Percentiles rank a stretch among this genome's conserved stretches.
These are phyloP conservation scores for Tuber indicum DNA, from an alignment of 495 filamentous ascomycete species.

Conservation along the genomic window DNA sequence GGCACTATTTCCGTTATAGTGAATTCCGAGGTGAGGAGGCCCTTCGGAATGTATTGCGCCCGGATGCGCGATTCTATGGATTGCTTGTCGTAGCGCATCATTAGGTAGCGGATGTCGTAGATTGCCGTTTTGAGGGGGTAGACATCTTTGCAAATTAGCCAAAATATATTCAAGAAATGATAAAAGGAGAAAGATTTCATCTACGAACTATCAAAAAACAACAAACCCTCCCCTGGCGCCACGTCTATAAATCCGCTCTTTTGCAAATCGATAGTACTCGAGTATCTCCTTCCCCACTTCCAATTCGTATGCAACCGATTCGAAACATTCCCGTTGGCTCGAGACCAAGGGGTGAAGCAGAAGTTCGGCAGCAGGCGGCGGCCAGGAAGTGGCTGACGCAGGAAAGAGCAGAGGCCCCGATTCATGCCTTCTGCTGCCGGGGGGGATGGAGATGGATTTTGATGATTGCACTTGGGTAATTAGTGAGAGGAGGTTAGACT, in stretches of 20 bases:
- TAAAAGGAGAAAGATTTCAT: background rate
- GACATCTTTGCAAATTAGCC: conserved; percentile 53
- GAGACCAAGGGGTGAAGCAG: background rate
- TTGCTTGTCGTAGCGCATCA: conserved; percentile 59
- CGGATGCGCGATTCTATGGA: conserved; percentile 55
- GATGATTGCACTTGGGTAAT: background rate
- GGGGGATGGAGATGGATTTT: background rate
- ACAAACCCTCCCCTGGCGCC: conserved; percentile 63
- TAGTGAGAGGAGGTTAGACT: background rate
- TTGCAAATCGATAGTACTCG: conserved; percentile 35
- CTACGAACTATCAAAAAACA: conserved; percentile 81
- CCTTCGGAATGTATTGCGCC: conserved; percentile 54
- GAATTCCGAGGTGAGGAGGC: conserved; percentile 48
- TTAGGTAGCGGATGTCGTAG: conserved; percentile 54
- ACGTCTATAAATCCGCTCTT: conserved; percentile 71
- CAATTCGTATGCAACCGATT: background rate
- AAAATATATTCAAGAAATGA: background rate
- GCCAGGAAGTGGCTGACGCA: conserved; percentile 3
- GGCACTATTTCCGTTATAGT: conserved; percentile 73
- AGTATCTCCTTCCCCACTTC: conserved; percentile 6
- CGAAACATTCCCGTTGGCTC: background rate
- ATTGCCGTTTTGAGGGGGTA: conserved; percentile 71
- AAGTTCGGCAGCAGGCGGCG: background rate
- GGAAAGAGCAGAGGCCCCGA: conserved; percentile 18
- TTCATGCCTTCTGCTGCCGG: conserved; percentile 15